Evolutionary conservation across 805 yeast species (phyloP).

Genomic region (Starmerella geochares): DNA sequence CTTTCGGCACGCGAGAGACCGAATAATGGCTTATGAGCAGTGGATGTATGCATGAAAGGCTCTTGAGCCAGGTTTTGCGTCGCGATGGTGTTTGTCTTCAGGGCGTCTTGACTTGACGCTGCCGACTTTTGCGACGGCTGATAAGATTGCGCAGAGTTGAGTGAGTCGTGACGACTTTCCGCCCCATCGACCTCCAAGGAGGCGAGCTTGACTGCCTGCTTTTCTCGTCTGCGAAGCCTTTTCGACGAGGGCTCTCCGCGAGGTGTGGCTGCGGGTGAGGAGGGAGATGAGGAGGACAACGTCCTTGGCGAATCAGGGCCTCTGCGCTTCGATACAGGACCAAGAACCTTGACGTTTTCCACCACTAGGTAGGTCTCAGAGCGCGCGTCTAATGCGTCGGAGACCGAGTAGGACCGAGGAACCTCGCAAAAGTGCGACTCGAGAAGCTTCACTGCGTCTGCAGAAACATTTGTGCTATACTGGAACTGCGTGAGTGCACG

Average conservation of each 20-base stretch:
- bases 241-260: slow-evolving; percentile 1
- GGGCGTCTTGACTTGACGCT: no score
- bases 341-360: background rate
- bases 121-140: no score
- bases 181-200: background rate
- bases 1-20: background rate
- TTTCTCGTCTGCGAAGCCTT: background rate
- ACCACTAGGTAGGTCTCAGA: slow-evolving; percentile 11
- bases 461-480: background rate
- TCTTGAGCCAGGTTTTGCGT: no score
- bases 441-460: slow-evolving; percentile 1
- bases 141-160: no score
- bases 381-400: background rate
- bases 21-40: background rate
- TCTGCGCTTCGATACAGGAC: background rate
- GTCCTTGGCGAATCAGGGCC: background rate
- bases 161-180: background rate
- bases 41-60: background rate
- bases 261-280: background rate
- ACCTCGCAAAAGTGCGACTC: slow-evolving; percentile 14
- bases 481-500: slow-evolving; percentile 8
- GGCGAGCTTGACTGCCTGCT: slow-evolving; percentile 1
- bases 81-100: no score
- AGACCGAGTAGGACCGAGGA: slow-evolving; percentile 4
- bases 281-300: background rate